Conservation (phyloP, 1,284 basidiomycete species). For the Rhodotorula sp. region DNA sequence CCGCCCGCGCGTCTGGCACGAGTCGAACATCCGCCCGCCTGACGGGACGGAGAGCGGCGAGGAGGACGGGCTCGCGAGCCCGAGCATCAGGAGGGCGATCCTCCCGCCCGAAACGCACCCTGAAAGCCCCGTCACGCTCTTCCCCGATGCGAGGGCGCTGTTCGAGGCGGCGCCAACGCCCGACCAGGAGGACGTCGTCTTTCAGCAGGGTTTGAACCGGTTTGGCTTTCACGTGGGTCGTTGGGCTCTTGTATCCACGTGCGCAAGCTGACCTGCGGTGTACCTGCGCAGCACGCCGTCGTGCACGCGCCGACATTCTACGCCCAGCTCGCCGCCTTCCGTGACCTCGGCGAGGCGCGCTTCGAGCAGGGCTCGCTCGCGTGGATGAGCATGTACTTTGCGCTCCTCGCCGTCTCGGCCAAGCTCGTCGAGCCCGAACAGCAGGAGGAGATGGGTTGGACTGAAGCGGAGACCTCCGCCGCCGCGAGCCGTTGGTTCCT, state of each 20-base stretch:
- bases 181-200: conserved; percentile 22
- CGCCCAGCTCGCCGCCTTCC: conserved; percentile 28
- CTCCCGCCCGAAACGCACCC: conserved; percentile 1
- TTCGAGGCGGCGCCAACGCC: conserved; percentile 16
- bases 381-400: conserved; percentile 40
- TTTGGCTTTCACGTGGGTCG: conserved; percentile 35
- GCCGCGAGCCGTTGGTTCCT: conserved; percentile 23
- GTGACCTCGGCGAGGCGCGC: conserved; percentile 22
- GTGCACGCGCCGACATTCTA: conserved; percentile 29
- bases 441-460: conserved; percentile 18
- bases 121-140: conserved; percentile 19
- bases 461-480: conserved; percentile 21
- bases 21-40: conserved; percentile 7
- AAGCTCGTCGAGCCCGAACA: conserved; percentile 18
- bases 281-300: conserved; percentile 29
- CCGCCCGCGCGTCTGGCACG: conserved; percentile 21
- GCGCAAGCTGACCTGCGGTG: too few relatives aligned
- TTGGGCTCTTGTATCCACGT: not conserved
- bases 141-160: conserved; percentile 22
- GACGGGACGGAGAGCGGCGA: not conserved
- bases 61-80: conserved; percentile 1
- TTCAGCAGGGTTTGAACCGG: conserved; percentile 17
- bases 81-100: conserved; percentile 11
- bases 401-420: conserved; percentile 29
- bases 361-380: conserved; percentile 24